Base-by-base conservation (phyloP, 257 asterid species). In the Capsicum rhomboideum region DNA sequence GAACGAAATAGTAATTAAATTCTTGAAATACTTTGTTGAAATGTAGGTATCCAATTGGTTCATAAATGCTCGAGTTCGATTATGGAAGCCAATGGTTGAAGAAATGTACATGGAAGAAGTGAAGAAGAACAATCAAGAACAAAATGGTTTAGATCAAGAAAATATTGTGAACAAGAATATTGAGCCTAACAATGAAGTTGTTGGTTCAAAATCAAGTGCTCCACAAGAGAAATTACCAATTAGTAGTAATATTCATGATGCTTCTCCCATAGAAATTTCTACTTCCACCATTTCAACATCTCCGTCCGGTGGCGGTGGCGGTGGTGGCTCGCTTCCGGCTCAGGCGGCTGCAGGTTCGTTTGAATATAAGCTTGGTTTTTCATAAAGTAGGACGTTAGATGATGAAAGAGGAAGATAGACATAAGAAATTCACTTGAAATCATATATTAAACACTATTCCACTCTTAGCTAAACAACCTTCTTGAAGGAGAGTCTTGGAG, bases 41-140 rank as follows among this genome's bases (percentile, higher is more conserved):
- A 78, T 89, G 87, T 86, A 92, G 97, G 98, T 93, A 8, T 94
- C 98, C 2, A 94, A 94, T 40, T 93, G 97, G 97, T 94, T 91
- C 88, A 94, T 94, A 78, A 94, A 92, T 56, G 98, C 98, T 59
- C 88, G 98, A 68, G 98, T 94, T 87, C 90, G 97, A 28, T 87
- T 94, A 0, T 94, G 98, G 97, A 94, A 94, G 87, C 98, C 98
- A 34, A 94, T 93, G 97, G 97, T 93, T 4, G 98, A 94, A 77
- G 94, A 92, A 34, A 94, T 94, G 98, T 94, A 93, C 91, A 0
- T 80, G 78, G 97, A 94, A 88, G 98, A 94, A 85, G 89, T 86
- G 84, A 91, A 92, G 83, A 91, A 92, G 87, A 89, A 85, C 46
- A 85, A 91, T 37, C 87, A 87, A 69, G 85, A 90, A 14, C 83